Base-by-base conservation (phyloP, 441 rosid species). In the Erodium texanum region DNA sequence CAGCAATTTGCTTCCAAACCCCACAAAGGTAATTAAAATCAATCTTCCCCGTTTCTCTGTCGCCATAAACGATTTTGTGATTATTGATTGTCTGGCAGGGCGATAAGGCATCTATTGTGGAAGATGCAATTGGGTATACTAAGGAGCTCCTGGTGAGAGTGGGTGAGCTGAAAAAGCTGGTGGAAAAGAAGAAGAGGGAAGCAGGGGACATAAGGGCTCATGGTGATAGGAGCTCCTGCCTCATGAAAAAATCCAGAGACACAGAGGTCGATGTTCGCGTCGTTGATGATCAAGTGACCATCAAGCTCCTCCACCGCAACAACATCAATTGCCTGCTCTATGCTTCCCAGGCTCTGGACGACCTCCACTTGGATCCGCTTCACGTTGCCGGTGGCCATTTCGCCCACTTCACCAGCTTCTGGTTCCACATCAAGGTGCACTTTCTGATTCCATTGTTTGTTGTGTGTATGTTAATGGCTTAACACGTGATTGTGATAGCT, bases 251-350 rank as follows among this genome's bases (percentile, higher is more conserved):
- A 76, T 86, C 97, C 0, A 89, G 85, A 80, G 89, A 83, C 43
- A 82, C 88, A 0, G 94, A 91, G 77, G 91, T 89, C 0, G 98
- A 92, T 76, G 97, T 94, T 58, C 85, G 94, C 64, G 79, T 92
- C n/a, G 71, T 89, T 36, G 97, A 89, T 29, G 99, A 88, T 23
- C 96, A 94, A 80, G 98, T 89, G 34, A 91, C 92, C 43, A 85
- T 93, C 80, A 91, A 91, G 79, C 82, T 93, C 14, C 85, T 89
- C 48, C 77, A 66, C 74, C 61, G 61, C 61, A 54, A 54, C 23
- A 54, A 54, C 3, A 19, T 54, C 22, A 19, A 54, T 7, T 0
- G 61, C 61, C 7, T 54, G 20, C 11, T 54, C 12, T 19, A 1
- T 54, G 61, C 23, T 7, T 54, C 61, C 2, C 9, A 19, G 24